Conservation (phyloP, 208 protist genomes). For the Crithidia fasciculata region DNA sequence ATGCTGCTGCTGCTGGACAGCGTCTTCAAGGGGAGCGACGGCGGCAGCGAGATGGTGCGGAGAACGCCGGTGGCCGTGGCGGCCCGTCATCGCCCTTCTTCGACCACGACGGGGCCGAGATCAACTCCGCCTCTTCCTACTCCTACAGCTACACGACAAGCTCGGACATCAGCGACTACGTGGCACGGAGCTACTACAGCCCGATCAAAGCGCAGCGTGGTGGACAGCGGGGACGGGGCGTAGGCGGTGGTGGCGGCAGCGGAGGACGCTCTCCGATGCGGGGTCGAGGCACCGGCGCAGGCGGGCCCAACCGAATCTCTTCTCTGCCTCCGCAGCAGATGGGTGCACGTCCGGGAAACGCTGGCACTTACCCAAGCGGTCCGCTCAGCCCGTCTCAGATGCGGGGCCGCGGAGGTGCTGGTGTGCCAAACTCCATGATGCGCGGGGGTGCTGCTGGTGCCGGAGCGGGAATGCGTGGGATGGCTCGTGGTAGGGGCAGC, state of each 20-base stretch:
- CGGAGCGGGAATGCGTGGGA: too few relatives aligned
- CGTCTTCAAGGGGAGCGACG: not conserved
- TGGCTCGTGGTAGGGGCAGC: too few relatives aligned
- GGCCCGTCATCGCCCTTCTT: not conserved
- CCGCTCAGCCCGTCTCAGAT: too few relatives aligned
- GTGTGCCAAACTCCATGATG: too few relatives aligned
- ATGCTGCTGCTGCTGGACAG: too few relatives aligned
- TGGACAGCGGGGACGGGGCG: not conserved
- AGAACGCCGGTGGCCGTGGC: not conserved
- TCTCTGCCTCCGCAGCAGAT: too few relatives aligned
- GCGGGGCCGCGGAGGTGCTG: too few relatives aligned
- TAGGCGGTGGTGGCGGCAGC: not conserved
- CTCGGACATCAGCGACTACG: conserved; percentile 33
- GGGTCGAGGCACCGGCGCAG: not conserved
- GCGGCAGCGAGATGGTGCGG: not conserved
- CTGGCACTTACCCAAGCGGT: too few relatives aligned
- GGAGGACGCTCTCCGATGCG: conserved; percentile 11
- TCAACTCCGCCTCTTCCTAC: conserved; percentile 22
- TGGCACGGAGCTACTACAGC: conserved; percentile 30
- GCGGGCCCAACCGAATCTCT: too few relatives aligned
- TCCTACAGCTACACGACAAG: conserved; percentile 33
- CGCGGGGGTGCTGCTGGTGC: too few relatives aligned
- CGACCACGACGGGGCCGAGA: conserved; percentile 8
- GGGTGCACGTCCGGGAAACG: too few relatives aligned
- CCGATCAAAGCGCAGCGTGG: not conserved